Evolutionary conservation across 1,284 basidiomycete species (phyloP).

Genomic region (Phylloboletellus chloephorus): DNA sequence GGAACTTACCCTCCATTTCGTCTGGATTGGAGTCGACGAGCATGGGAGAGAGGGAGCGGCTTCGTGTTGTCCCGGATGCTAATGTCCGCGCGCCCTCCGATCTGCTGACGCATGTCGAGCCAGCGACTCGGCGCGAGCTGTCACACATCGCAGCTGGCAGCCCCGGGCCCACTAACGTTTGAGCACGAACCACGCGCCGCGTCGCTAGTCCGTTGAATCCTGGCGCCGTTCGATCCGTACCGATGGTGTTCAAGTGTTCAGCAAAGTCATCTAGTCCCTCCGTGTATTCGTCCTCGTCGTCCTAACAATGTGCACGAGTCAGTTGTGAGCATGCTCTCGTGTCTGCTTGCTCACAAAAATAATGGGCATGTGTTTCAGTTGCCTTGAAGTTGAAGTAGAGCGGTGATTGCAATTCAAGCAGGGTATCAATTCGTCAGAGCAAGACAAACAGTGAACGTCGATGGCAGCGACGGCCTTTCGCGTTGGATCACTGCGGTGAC

Average conservation of each 20-base stretch:
- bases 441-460: slow-evolving; percentile 7
- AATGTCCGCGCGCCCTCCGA: slow-evolving; percentile 26
- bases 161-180: too few relatives aligned
- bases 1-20: slow-evolving; percentile 16
- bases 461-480: slow-evolving; percentile 2
- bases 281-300: slow-evolving; percentile 25
- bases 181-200: too few relatives aligned
- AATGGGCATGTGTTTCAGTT: slow-evolving; percentile 13
- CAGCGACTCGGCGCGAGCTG: slow-evolving; percentile 14
- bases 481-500: slow-evolving; percentile 7
- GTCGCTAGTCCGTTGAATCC: neutral
- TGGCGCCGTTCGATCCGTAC: slow-evolving; percentile 14
- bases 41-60: slow-evolving; percentile 23
- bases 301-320: slow-evolving; percentile 10
- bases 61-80: slow-evolving; percentile 1
- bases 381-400: slow-evolving; percentile 1
- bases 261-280: slow-evolving; percentile 18
- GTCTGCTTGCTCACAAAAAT: slow-evolving; percentile 17
- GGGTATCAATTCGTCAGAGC: neutral
- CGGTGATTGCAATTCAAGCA: slow-evolving; percentile 10
- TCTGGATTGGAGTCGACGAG: slow-evolving; percentile 17
- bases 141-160: neutral
- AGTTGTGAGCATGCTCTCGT: neutral
- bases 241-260: slow-evolving; percentile 12
- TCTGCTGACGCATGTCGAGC: slow-evolving; percentile 11